Evolutionary conservation across 768 basidiomycete species (phyloP).

Genomic region (Tylopilus rubrobrunneus): DNA sequence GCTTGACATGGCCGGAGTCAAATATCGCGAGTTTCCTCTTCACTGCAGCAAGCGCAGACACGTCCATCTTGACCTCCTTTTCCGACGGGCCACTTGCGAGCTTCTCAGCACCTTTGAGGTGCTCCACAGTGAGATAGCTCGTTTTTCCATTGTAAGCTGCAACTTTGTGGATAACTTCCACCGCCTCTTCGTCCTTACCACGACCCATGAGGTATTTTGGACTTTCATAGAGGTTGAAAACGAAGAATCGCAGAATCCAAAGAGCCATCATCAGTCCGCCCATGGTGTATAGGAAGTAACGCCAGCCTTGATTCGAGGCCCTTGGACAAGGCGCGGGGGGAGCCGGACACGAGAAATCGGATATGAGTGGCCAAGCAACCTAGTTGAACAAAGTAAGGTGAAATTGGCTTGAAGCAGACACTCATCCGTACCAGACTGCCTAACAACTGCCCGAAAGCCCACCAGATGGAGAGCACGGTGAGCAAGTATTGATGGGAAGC

Average conservation of each 20-base stretch:
- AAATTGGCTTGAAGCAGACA: neutral
- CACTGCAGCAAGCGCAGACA: conserved; percentile 35
- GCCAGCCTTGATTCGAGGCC: conserved; percentile 65
- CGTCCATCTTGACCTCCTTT: conserved; percentile 26
- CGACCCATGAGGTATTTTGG: conserved; percentile 72
- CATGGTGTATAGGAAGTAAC: conserved; percentile 71
- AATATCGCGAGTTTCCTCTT: conserved; percentile 38
- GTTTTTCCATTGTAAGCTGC: conserved; percentile 57
- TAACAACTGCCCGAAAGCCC: conserved; percentile 72
- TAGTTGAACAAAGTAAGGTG: conserved; percentile 18
- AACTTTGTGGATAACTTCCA: conserved; percentile 57
- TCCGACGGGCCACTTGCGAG: conserved; percentile 6
- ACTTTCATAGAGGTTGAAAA: conserved; percentile 65
- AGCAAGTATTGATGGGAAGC: conserved; percentile 72
- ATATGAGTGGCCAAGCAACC: conserved; percentile 72
- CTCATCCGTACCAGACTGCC: conserved; percentile 41
- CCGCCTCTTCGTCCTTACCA: conserved; percentile 58
- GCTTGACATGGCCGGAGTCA: conserved; percentile 40
- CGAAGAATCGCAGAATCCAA: conserved; percentile 59
- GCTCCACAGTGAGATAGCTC: conserved; percentile 47
- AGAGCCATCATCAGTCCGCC: conserved; percentile 66
- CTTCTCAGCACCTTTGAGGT: conserved; percentile 34
- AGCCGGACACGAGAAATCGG: conserved; percentile 58
- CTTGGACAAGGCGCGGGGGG: conserved; percentile 48
- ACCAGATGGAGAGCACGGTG: conserved; percentile 74